A percentile compares a stretch with the other conserved stretches of the same genome.
Conservation (phyloP, 1,284 basidiomycete species). For the Cryptococcus depauperatus region DNA sequence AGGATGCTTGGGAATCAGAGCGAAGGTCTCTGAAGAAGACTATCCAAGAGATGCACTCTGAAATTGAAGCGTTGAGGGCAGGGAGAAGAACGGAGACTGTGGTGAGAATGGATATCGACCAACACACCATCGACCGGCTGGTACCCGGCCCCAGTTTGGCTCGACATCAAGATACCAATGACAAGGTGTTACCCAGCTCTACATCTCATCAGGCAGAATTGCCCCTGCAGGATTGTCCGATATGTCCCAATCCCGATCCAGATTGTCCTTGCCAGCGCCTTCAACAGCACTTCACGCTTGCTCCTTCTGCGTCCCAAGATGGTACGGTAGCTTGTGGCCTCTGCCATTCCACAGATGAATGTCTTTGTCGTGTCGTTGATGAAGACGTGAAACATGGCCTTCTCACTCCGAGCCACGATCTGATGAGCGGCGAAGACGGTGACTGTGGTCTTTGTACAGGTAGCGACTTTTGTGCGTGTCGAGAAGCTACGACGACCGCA, state of each 20-base stretch:
- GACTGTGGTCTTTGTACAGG: constrained; percentile 37
- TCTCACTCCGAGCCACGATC: constrained; percentile 15
- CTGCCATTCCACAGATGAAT: constrained; percentile 34
- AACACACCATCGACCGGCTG: constrained; percentile 10
- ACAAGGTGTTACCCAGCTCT: constrained; percentile 1
- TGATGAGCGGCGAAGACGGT: constrained; percentile 11
- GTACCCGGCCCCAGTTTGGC: constrained; percentile 8
- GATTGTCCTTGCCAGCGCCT: constrained; percentile 41
- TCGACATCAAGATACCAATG: constrained; percentile 2
- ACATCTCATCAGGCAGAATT: background rate
- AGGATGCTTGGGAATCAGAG: constrained; percentile 20
- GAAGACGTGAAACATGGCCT: constrained; percentile 30
- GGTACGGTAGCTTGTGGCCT: constrained; percentile 26
- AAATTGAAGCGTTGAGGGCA: constrained; percentile 11
- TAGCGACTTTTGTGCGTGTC: constrained; percentile 38
- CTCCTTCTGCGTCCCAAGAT: constrained; percentile 2
- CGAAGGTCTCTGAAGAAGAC: constrained; percentile 11
- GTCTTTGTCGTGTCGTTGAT: constrained; percentile 30
- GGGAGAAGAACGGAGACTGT: constrained; percentile 15
- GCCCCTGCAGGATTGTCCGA: constrained; percentile 28
- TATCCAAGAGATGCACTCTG: constrained; percentile 11
- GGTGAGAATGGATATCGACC: constrained; percentile 15
- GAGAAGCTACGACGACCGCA: constrained; percentile 15
- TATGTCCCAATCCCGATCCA: constrained; percentile 43
- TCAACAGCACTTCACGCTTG: constrained; percentile 9